Conservation (phyloP, 345 rosid species). For the Clausena lansium region DNA sequence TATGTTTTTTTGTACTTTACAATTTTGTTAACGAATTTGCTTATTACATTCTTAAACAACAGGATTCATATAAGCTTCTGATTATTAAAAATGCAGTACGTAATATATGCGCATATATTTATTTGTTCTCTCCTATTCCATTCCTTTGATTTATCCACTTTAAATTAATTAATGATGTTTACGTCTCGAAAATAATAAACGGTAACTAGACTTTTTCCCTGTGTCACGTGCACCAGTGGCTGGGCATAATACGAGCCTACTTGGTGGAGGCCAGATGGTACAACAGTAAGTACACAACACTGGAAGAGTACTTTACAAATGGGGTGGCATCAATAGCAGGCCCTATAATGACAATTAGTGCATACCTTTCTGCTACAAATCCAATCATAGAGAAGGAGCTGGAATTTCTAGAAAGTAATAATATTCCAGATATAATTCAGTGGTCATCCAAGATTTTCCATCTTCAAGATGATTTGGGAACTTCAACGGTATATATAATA, state of each 20-base stretch:
- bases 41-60: conserved; percentile 16
- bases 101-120: not conserved
- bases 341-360: conserved; percentile 1
- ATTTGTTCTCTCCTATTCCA: not conserved
- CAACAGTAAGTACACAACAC: not conserved
- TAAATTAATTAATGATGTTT: no score
- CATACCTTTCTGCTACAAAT: conserved; percentile 1
- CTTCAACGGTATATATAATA: conserved; percentile 5
- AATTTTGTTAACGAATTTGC: conserved; percentile 29
- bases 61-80: not conserved
- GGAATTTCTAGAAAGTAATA: not conserved
- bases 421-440: not conserved
- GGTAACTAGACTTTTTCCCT: not conserved
- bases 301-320: conserved; percentile 25
- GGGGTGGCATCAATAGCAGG: conserved; percentile 21
- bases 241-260: conserved; percentile 14
- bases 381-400: conserved; percentile 2
- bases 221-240: conserved; percentile 20
- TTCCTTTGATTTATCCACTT: no score
- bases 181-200: no score
- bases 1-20: conserved; percentile 27
- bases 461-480: conserved; percentile 29
- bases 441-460: conserved; percentile 9
- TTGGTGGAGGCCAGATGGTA: conserved; percentile 30
- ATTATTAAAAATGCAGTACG: conserved; percentile 18